Evolutionary conservation across 768 basidiomycete species (phyloP), one percentile per base, ranked within the genome.

Genomic region (Porpolomopsis calyptriformis): DNA sequence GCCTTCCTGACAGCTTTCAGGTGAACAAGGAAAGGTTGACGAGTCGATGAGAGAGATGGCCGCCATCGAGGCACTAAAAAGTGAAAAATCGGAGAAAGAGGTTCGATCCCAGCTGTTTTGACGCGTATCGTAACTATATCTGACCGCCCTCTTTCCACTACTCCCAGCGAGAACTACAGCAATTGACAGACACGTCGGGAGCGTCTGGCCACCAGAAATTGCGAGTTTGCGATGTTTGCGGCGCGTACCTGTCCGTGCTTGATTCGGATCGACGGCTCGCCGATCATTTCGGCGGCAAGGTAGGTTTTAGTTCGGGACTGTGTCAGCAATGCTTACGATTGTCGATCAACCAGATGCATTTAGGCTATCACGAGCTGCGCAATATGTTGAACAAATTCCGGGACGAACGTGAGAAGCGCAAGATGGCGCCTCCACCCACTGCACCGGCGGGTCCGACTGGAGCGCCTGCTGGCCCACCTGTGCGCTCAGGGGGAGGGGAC

Each of bases 151-250:
- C 23, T 22, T 43, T 31, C 22, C 18, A 31, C 14, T 14, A 7
- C 14, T 31, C 29, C 31, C 31, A 92, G 86, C 83, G 89, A 47
- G 96, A 98, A 58, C 72, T 98, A 37, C 92, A 96, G 65, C 83
- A 92, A 63, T 70, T 99, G 52, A 96, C 94, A 34, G 96, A 99
- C 61, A 98, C 91, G 24, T 94, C 93, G 33, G 96, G 96, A 46
- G 96, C 96, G 4, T 96, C 92, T 47, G 96, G 96, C n/a, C 96
- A 99, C 72, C 96, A 99, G 67, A 98, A 98, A 67, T 71, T 99
- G 55, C 84, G 96, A 51, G 96, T 99, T n/a, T 98, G 96, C 70
- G 96, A 99, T 70, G 93, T 97, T 23, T 99, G 96, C 62, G 96
- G 96, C 57, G 96, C 96, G n/a, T 98, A 98, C 72, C 76, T 99